These are phyloP conservation scores for Alloteropsis semialata DNA, from an alignment of 176 grass and related monocot genomes.

Conservation along the genomic window DNA sequence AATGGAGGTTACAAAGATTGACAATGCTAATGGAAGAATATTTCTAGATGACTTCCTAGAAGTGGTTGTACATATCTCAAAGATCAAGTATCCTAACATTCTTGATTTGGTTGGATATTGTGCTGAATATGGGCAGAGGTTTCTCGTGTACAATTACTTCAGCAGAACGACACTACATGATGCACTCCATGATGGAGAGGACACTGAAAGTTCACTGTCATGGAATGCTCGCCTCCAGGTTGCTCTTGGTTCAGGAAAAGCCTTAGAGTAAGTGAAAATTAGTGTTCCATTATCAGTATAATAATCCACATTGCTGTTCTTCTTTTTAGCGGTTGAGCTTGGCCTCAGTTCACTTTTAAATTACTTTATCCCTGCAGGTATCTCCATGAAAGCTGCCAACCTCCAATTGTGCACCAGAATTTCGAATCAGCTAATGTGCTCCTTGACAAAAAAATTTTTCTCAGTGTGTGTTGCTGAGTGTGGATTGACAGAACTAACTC, in stretches of 20 bases:
- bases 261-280: constrained; percentile 80
- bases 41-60: constrained; percentile 76
- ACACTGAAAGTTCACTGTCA: constrained; percentile 35
- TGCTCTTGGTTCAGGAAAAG: constrained; percentile 83
- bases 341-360: constrained; percentile 6
- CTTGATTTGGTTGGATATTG: constrained; percentile 89
- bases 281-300: background rate
- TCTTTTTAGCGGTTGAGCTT: background rate
- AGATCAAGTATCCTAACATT: constrained; percentile 75
- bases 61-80: constrained; percentile 46
- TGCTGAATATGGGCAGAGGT: constrained; percentile 82
- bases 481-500: constrained; percentile 57
- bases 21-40: constrained; percentile 77
- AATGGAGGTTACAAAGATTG: constrained; percentile 90
- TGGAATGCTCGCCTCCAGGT: constrained; percentile 79
- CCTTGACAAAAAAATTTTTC: constrained; percentile 66
- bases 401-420: constrained; percentile 64
- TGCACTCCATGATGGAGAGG: constrained; percentile 66
- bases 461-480: constrained; percentile 73
- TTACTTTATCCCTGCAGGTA: constrained; percentile 55
- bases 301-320: background rate
- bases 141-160: constrained; percentile 94
- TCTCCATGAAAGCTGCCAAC: constrained; percentile 71
- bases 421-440: constrained; percentile 87
- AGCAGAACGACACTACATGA: constrained; percentile 83